A percentile compares a stretch with the other conserved stretches of the same genome.
Evolutionary conservation across 2,329 filamentous ascomycete species (phyloP).

Genomic region (Colletotrichum acutatum): DNA sequence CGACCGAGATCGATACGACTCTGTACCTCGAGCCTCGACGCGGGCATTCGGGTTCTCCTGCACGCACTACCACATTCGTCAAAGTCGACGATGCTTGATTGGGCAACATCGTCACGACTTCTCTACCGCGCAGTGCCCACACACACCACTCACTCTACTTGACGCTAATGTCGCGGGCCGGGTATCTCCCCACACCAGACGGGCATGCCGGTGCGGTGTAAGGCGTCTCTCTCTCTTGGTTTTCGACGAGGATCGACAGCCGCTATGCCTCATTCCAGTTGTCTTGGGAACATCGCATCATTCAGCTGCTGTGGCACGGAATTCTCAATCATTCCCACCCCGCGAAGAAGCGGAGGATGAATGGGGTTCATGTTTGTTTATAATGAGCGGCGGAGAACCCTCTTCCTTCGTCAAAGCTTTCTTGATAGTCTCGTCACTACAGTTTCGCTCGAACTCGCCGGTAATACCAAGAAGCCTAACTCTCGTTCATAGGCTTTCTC

Average conservation of each 20-base stretch:
- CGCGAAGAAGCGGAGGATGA: not conserved
- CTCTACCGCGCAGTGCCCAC: not conserved
- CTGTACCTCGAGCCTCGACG: not conserved
- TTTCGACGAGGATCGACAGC: slow-evolving; percentile 5
- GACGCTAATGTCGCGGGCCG: slow-evolving; percentile 20
- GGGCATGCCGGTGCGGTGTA: slow-evolving; percentile 17
- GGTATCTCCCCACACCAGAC: slow-evolving; percentile 7
- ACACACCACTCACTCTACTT: not conserved
- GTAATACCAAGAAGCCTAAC: not conserved
- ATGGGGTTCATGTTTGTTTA: not conserved
- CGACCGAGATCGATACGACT: slow-evolving; percentile 1
- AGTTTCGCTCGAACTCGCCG: not conserved
- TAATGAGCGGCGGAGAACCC: not conserved
- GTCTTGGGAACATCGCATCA: slow-evolving; percentile 26
- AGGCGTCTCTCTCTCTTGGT: slow-evolving; percentile 5
- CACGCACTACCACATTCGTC: not conserved
- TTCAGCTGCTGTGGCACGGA: slow-evolving; percentile 17
- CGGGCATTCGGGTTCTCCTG: not conserved
- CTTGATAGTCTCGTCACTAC: not conserved
- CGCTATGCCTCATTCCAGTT: slow-evolving; percentile 2
- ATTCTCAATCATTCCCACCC: not conserved
- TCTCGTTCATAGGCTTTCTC: not conserved
- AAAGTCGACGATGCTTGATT: not conserved
- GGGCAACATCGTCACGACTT: not conserved
- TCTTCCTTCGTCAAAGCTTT: not conserved